These are phyloP conservation scores for Pichia occidentalis DNA, from an alignment of 805 yeast species.

Conservation along the genomic window DNA sequence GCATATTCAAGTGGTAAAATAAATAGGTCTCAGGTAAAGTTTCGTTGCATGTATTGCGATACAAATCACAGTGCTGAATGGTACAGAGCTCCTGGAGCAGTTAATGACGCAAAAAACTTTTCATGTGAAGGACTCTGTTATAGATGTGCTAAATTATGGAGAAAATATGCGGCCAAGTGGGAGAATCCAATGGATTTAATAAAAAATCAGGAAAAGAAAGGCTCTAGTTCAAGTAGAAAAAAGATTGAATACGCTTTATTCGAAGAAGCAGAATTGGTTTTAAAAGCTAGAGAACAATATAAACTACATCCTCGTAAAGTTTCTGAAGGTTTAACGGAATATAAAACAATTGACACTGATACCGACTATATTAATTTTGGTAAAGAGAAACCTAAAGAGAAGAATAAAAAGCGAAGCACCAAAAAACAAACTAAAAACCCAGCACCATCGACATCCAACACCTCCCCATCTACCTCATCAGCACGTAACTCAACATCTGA, in stretches of 20 bases:
- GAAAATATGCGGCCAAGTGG: constrained; percentile 85
- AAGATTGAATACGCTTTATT: constrained; percentile 61
- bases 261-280: constrained; percentile 52
- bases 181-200: constrained; percentile 66
- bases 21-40: constrained; percentile 31
- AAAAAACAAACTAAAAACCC: background rate
- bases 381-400: constrained; percentile 3
- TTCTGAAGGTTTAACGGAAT: constrained; percentile 5
- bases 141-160: constrained; percentile 88
- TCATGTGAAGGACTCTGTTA: constrained; percentile 61
- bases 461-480: background rate
- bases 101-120: constrained; percentile 29
- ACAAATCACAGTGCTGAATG: constrained; percentile 52
- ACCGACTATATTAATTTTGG: constrained; percentile 5
- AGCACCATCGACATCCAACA: background rate
- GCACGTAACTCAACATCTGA: background rate
- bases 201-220: constrained; percentile 36
- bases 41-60: constrained; percentile 69
- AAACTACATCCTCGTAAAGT: constrained; percentile 17
- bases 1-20: constrained; percentile 55
- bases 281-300: constrained; percentile 40
- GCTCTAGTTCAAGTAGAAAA: constrained; percentile 35
- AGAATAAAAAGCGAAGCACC: background rate
- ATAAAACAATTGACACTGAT: constrained; percentile 14
- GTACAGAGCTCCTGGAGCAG: constrained; percentile 65